Evolutionary conservation across 257 asterid genomes (phyloP), one percentile per base, ranked within the genome.

Genomic region (Nicotiana obtusifolia): DNA sequence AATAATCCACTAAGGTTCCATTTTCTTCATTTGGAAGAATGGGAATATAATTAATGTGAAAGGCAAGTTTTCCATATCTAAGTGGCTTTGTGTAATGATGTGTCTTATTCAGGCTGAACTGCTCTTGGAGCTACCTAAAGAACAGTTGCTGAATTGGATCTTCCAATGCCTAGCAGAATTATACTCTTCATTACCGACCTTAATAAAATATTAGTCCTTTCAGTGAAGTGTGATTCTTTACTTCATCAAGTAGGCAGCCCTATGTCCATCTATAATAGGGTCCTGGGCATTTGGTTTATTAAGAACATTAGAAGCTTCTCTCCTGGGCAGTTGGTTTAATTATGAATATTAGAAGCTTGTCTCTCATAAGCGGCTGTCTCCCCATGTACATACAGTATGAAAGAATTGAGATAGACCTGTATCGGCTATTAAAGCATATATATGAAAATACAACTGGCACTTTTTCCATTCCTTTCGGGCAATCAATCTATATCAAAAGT

Each of bases 131-230:
- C 91, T 95, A 77, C 99, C 99, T 49, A 90, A 92, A 87, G 98
- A 95, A 89, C 98, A 95, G 89, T 84, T 95, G 89, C 97, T 95
- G 26, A 93, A 90, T 87, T 95, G 99, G 99, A 88, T 95, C 85
- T 95, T 95, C 86, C 98, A 91, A 82, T 95, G 97, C 86, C 85
- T 95, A 80, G 91, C 97, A 10, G 99, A 93, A 87, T 96, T 95
- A 57, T 93, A 95, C 86, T 90, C 94, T 53, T 89, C 93, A 56
- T 84, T 95, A 73, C 99, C 99, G 17, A 90, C 97, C 84, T 87
- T 95, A 84, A 88, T 95, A 82, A 95, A 93, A 86, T 93, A 93
- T 83, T 95, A 93, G 91, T 75, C 80, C 64, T 49, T 49, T 15
- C 62, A 26, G 8, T 75, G 62, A 73, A 73, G 44, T 49, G 62